Conservation (phyloP, 805 yeast species). For the Lipomyces orientalis region DNA sequence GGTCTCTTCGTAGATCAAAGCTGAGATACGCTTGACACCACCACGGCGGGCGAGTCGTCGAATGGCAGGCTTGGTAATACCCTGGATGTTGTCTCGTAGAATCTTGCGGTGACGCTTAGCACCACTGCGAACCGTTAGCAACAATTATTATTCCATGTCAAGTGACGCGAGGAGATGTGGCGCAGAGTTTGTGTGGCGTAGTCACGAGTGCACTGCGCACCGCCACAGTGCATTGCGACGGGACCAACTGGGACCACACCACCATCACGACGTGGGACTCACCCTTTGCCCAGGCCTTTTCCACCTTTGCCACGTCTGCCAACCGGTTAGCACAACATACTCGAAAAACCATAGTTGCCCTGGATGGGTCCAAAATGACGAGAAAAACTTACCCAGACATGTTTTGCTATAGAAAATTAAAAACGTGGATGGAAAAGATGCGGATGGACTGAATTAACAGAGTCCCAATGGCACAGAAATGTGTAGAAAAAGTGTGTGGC, state of each 20-base stretch:
- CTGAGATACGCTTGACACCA: constrained; percentile 99
- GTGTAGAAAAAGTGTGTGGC: background rate
- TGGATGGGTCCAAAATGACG: background rate
- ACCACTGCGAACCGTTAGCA: constrained; percentile 60
- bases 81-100: constrained; percentile 98
- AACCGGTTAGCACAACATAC: background rate
- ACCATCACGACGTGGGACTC: constrained; percentile 21
- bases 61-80: constrained; percentile 99
- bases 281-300: constrained; percentile 96
- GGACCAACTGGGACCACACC: constrained; percentile 2
- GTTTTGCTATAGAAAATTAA: constrained; percentile 1
- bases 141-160: no score
- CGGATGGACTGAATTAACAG: constrained; percentile 4
- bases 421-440: constrained; percentile 5
- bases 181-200: background rate
- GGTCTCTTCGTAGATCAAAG: constrained; percentile 97
- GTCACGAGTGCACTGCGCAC: background rate
- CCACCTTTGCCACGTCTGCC: constrained; percentile 98
- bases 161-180: background rate
- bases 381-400: constrained; percentile 38
- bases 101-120: constrained; percentile 99
- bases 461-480: background rate
- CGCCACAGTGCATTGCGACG: background rate
- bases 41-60: constrained; percentile 99
- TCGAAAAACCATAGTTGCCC: background rate